Evolutionary conservation across 2,329 filamentous ascomycete species (phyloP).

Genomic region (Fusarium chuoi): DNA sequence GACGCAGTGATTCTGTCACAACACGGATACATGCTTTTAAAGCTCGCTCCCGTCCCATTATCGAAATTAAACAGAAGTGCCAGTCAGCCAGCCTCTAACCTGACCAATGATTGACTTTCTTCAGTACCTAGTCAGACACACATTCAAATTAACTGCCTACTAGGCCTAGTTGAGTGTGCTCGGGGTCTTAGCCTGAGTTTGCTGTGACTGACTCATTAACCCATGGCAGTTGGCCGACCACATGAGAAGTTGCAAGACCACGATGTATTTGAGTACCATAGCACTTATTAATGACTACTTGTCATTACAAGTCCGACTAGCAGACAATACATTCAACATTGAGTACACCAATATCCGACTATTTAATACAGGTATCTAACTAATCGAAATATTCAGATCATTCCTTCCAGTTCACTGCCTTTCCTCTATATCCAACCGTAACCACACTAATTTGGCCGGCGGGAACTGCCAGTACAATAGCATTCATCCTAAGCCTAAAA

Average conservation of each 20-base stretch:
- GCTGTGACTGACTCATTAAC: slow-evolving; percentile 28
- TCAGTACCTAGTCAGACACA: slow-evolving; percentile 1
- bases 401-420: background rate
- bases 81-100: slow-evolving; percentile 16
- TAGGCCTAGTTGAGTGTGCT: slow-evolving; percentile 19
- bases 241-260: background rate
- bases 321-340: background rate
- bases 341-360: background rate
- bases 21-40: slow-evolving; percentile 1
- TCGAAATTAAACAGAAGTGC: slow-evolving; percentile 17
- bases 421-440: background rate
- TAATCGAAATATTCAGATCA: background rate
- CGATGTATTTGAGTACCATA: background rate
- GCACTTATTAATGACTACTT: background rate
- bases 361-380: background rate
- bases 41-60: slow-evolving; percentile 6
- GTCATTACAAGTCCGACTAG: background rate
- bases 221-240: slow-evolving; percentile 9
- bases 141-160: slow-evolving; percentile 2
- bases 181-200: slow-evolving; percentile 16
- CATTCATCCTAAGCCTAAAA: background rate
- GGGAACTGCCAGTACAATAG: background rate
- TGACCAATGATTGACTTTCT: slow-evolving; percentile 18
- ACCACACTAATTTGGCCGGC: background rate
- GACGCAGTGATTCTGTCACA: slow-evolving; percentile 17